Base-by-base conservation (phyloP, 176 grass and related monocot species). In the Poa pratensis region DNA sequence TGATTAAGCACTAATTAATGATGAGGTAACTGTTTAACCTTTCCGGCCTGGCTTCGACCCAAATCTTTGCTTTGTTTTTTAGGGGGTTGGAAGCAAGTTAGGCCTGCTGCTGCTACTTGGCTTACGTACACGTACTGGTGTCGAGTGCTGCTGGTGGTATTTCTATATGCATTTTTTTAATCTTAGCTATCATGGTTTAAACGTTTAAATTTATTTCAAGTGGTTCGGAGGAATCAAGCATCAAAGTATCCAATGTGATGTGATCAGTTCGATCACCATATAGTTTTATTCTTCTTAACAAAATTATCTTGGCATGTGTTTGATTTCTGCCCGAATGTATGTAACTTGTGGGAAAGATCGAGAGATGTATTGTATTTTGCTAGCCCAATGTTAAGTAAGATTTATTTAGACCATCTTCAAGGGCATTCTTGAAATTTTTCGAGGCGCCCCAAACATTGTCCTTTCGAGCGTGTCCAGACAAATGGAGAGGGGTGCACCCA, bases 161-260 rank as follows among this genome's bases (percentile, higher is more conserved):
- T 26, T 13, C 12, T 19, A 42, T 77, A 20, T 27, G 46, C 72
- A 3, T 63, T 76, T 30, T 30, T 30, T 28, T 66, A 6, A 37
- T 84, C 54, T 78, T 60, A 12, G 27, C 26, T 6, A 55, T 26
- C 69, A 15, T 24, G 9, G 11, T 26, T 16, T 16, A 62, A 46
- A 27, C 39, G 39, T 18, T 18, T 78, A 45, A 45, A 27, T 45
- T 60, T 61, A 10, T 76, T 27, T 66, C 40, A 49, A 77, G 42
- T 46, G 55, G 76, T 62, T 62, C 10, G 75, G 65, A 15, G 69
- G 42, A 73, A 73, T 73, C 69, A 48, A 26, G 14, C 42, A 87
- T 66, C 71, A 59, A 82, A 87, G 60, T 49, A 84, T 80, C 76
- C 81, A 66, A 84, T 84, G 87, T 24, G 67, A 55, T 64, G 59